A percentile compares a stretch with the other conserved stretches of the same genome.
Evolutionary conservation across 2,329 filamentous ascomycete species (phyloP).

Genomic region (Aspergillus sp.): DNA sequence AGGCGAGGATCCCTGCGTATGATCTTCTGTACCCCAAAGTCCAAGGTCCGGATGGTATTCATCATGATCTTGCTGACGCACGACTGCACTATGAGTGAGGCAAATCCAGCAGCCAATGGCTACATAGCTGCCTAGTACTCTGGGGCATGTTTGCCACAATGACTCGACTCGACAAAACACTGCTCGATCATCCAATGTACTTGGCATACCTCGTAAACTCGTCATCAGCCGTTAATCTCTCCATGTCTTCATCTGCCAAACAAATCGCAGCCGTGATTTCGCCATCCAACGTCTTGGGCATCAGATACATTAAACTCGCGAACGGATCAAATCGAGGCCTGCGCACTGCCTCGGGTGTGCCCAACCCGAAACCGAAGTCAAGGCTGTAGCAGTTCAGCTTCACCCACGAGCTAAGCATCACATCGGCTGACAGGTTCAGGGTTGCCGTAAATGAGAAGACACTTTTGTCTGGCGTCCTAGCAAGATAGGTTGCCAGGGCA

Average conservation of each 20-base stretch:
- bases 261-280: slow-evolving; percentile 40
- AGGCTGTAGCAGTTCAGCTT: slow-evolving; percentile 39
- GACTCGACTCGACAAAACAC: neutral
- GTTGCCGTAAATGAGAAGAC: slow-evolving; percentile 16
- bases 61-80: no score
- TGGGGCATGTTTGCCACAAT: neutral
- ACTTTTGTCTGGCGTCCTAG: slow-evolving; percentile 26
- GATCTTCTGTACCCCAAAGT: no score
- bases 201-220: slow-evolving; percentile 35
- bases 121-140: no score
- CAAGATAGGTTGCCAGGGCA: slow-evolving; percentile 36
- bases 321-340: slow-evolving; percentile 40
- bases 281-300: slow-evolving; percentile 40
- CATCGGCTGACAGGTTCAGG: slow-evolving; percentile 34
- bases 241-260: slow-evolving; percentile 43
- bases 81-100: no score
- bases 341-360: slow-evolving; percentile 41
- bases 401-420: slow-evolving; percentile 50
- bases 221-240: slow-evolving; percentile 35
- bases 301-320: slow-evolving; percentile 45
- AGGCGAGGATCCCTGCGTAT: no score
- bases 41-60: no score
- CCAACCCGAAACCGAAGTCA: slow-evolving; percentile 42
- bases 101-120: no score
- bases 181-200: slow-evolving; percentile 24